A percentile compares a stretch with the other conserved stretches of the same genome.
Evolutionary conservation across 1,284 basidiomycete genomes (phyloP).

Genomic region (Puccinia sorghi): DNA sequence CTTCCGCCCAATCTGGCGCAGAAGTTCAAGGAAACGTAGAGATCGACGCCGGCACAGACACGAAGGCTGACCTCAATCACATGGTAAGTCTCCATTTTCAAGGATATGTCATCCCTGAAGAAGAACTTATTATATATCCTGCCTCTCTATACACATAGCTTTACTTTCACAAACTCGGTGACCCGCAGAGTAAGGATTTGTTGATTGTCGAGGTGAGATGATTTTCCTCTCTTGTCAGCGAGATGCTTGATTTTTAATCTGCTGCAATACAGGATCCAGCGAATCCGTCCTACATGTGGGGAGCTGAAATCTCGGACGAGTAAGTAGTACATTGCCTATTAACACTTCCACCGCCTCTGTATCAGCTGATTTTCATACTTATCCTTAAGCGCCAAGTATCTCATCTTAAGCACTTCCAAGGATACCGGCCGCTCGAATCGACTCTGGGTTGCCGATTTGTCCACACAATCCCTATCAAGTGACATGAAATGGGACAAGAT

Average conservation of each 20-base stretch:
- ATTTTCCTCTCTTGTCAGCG: background rate
- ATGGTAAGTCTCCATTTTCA: conserved; percentile 28
- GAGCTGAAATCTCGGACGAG: conserved; percentile 64
- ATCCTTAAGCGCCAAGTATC: conserved; percentile 61
- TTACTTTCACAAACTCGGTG: conserved; percentile 47
- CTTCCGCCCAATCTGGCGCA: background rate
- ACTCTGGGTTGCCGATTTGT: conserved; percentile 72
- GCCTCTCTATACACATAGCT: conserved; percentile 23
- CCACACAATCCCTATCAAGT: conserved; percentile 65
- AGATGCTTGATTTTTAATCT: background rate
- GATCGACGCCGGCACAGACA: conserved; percentile 33
- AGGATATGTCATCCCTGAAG: too few species aligned
- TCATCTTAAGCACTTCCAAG: conserved; percentile 65
- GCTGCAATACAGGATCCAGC: conserved; percentile 24
- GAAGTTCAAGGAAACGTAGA: background rate
- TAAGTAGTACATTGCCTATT: conserved; percentile 57
- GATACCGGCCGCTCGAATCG: conserved; percentile 71
- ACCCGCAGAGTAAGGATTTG: conserved; percentile 42
- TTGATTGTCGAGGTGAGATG: conserved; percentile 32
- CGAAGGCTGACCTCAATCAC: conserved; percentile 34
- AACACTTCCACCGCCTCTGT: background rate
- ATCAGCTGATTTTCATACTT: background rate
- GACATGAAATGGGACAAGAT: conserved; percentile 72
- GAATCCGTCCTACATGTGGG: conserved; percentile 71
- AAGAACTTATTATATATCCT: background rate